Base-by-base conservation (phyloP, 1,284 basidiomycete genomes). In the Xerocomus amazonicus region DNA sequence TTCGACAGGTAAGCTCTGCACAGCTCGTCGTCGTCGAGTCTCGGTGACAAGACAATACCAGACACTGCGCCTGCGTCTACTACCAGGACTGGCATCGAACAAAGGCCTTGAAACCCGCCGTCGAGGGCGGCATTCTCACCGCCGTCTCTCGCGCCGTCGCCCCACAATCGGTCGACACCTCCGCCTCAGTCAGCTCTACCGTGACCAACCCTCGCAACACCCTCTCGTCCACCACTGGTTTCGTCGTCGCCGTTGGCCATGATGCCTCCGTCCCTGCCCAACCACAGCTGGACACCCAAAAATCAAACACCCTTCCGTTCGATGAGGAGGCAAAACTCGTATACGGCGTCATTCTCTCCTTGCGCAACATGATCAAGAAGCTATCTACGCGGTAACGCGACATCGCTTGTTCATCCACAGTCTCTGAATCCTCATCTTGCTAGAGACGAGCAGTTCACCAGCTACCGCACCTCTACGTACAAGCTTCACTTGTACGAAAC, bases 251-350 rank as follows among this genome's bases (percentile, higher is more conserved):
- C 4, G 70, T 83, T 47, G 80, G 79, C 54, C 79, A 85, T 27
- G 72, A 75, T 16, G 39, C 69, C 14, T 70, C 73, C 37, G 60
- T 68, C 16, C 69, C 73, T 10, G 60, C 72, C 6, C 75, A 73
- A 52, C 50, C 70, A 44, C 69, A 67, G 26, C 56, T 61, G 3
- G 69, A 67, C 16, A 59, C 66, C 12, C 56, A 57, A 23, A 61
- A 63, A 42, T 66, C 66, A 28, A 76, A 77, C n/a, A 77, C 79
- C 10, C 73, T 97, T 23, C 78, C 95, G 5, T 97, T 99, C 58
- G 95, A 99, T 64, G 96, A 99, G 70, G 95, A 99, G 70, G 87
- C 90, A 2, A 99, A 99, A 69, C 80, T 99, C 47, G 94, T 99
- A 0, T 99, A 98, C 65, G 97, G 97, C 52, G 90, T 99, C 39